phyloP scores from a whole-genome alignment of 257 asterid species.

The Solanum bulbocastanum region DNA sequence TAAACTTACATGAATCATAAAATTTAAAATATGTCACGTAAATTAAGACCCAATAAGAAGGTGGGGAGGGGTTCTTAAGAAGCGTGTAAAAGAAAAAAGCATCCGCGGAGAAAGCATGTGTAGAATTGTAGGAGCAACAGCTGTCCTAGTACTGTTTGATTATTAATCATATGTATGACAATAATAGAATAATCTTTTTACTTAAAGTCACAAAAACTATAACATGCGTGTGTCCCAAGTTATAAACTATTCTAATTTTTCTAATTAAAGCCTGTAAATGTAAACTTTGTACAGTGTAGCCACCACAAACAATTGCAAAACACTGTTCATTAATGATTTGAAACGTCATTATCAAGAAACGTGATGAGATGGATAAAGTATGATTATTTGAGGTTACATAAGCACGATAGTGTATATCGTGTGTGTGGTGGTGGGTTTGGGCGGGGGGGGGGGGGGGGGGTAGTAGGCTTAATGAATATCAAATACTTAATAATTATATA shows the following conservation, averaged over 20 bases:
- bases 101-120: not conserved
- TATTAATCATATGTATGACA: not conserved
- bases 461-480: not conserved
- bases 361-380: not conserved
- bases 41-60: rapidly evolving
- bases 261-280: not conserved
- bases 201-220: not conserved
- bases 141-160: not conserved
- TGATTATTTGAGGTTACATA: too few species aligned
- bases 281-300: not conserved
- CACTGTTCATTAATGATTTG: not conserved
- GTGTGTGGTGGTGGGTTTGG: too few species aligned
- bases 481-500: not conserved
- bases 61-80: not conserved
- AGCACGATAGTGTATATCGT: too few species aligned
- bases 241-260: not conserved
- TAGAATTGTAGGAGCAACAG: not conserved
- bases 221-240: not conserved
- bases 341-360: not conserved
- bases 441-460: not conserved
- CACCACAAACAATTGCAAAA: not conserved
- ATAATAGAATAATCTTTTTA: not conserved
- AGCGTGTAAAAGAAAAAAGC: not conserved
- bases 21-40: not conserved
- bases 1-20: not conserved